Conservation (phyloP, 306 rosid genomes). For the Pueraria montana region DNA sequence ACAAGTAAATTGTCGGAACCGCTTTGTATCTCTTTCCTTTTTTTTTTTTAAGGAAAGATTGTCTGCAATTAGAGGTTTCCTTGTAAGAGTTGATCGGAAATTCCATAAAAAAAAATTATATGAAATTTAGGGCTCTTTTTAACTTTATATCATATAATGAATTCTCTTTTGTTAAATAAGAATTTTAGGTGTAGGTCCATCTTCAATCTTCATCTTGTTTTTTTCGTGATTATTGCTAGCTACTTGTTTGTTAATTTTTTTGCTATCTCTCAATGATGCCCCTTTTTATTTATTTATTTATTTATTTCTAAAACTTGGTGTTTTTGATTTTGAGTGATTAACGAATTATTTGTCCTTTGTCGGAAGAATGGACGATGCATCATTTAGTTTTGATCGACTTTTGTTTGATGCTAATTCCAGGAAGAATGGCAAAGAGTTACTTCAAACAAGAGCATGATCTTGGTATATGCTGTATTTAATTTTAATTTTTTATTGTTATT, state of each 20-base stretch:
- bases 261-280: neutral
- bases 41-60: neutral
- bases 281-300: neutral
- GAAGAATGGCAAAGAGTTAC: constrained; percentile 87
- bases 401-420: constrained; percentile 61
- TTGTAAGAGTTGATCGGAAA: constrained; percentile 33
- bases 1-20: neutral
- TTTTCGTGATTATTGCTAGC: constrained; percentile 20
- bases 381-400: constrained; percentile 39
- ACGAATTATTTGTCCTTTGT: neutral
- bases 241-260: neutral
- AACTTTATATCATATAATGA: neutral
- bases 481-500: neutral
- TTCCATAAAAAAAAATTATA: neutral
- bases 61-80: constrained; percentile 18
- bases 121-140: constrained; percentile 23
- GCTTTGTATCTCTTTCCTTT: neutral
- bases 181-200: constrained; percentile 21
- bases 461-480: constrained; percentile 59
- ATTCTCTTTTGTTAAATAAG: constrained; percentile 2
- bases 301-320: neutral
- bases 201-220: constrained; percentile 25
- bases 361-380: constrained; percentile 5
- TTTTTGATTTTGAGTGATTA: constrained; percentile 9
- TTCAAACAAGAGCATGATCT: constrained; percentile 98